These are phyloP conservation scores for Talaromyces trachyspermus DNA, from an alignment of 495 filamentous ascomycete genomes.

Conservation along the genomic window DNA sequence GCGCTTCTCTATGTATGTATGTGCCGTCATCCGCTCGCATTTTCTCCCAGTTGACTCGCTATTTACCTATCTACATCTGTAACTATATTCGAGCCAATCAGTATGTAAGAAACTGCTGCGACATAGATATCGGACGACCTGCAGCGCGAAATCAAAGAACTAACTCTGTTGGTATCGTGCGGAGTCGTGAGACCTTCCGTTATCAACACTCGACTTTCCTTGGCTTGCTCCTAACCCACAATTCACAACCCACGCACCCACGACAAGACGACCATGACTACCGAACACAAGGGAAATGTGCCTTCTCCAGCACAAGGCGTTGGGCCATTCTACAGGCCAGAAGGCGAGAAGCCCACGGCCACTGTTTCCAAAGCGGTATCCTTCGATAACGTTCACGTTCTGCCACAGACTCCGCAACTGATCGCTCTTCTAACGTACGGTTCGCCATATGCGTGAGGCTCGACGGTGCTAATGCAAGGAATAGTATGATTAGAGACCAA, in stretches of 20 bases:
- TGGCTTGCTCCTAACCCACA: not conserved
- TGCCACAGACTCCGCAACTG: constrained; percentile 91
- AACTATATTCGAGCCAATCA: too few relatives aligned
- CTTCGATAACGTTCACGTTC: constrained; percentile 79
- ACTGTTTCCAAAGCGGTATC: constrained; percentile 81
- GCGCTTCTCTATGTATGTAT: too few relatives aligned
- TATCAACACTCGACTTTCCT: not conserved
- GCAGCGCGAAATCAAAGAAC: too few relatives aligned
- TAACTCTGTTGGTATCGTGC: too few relatives aligned
- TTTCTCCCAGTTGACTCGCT: too few relatives aligned
- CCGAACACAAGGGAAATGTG: constrained; percentile 17
- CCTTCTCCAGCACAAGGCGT: constrained; percentile 62
- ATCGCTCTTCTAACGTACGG: constrained; percentile 94
- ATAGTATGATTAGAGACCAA: constrained; percentile 89
- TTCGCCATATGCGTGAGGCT: constrained; percentile 2
- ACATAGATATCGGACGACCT: too few relatives aligned
- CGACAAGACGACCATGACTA: constrained; percentile 16
- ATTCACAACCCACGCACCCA: not conserved
- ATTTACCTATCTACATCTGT: too few relatives aligned
- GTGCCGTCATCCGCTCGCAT: too few relatives aligned
- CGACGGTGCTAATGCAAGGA: constrained; percentile 7
- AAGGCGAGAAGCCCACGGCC: constrained; percentile 75
- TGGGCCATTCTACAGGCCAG: constrained; percentile 69
- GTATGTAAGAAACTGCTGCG: too few relatives aligned
- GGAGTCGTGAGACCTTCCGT: constrained; percentile 19